Evolutionary conservation across 148 eudicot species (phyloP), one percentile per base, ranked within the genome.

Genomic region (Linanthus parryae): DNA sequence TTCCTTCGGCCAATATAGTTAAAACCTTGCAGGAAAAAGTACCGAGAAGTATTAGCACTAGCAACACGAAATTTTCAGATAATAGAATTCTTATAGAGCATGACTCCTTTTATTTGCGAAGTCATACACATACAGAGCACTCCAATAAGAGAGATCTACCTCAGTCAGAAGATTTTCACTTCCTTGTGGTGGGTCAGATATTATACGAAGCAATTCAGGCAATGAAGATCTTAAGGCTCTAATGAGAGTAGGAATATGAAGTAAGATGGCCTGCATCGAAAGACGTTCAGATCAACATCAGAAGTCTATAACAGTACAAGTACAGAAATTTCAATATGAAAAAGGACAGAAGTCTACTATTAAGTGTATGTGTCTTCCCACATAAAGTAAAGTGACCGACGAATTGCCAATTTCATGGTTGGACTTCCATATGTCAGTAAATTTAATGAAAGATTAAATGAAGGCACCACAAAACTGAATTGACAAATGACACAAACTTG

Each of bases 161-260:
- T 82, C 91, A 59, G 76, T 72, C 57, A 94, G 68, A 66, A 94
- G 80, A 72, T 73, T 67, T 70, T 94, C 99, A 80, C 99, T 75
- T 74, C 99, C 99, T 24, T 52, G 41, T 16, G 95, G 86, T 50
- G 99, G 96, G 76, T 84, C 77, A 38, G 99, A 88, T 67, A 94
- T 78, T 66, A 94, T 73, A 48, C 52, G 65, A 13, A 88, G 86
- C 64, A 94, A 48, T 58, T 94, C 88, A 21, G 88, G 64, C 63
- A 66, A 79, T 58, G 96, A 75, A 17, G 96, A 71, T 44, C 86
- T 95, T 40, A 84, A 66, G 48, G 88, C 70, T 75, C 96, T 74
- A 48, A 84, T 58, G 61, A 94, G 78, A 62, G 74, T 75, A 7
- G 95, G 81, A 52, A 84, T 60, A 66, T 84, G 96, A 37, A 91